Evolutionary conservation across 805 yeast genomes (phyloP).

Genomic region (Ogataea zsoltii): DNA sequence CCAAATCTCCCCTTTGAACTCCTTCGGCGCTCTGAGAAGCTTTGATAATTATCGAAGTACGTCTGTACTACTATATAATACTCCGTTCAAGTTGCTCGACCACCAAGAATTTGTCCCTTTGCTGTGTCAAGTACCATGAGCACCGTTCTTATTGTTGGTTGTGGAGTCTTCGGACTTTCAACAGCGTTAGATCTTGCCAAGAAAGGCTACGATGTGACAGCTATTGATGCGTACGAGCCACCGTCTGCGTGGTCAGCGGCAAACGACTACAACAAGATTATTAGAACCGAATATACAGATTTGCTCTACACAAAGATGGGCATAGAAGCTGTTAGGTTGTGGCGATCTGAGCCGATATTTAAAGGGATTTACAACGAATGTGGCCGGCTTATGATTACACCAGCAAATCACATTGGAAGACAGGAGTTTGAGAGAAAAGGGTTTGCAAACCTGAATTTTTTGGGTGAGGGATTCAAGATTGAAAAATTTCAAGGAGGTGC

Average conservation of each 20-base stretch:
- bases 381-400: slow-evolving; percentile 45
- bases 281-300: slow-evolving; percentile 49
- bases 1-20: no score
- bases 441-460: slow-evolving; percentile 33
- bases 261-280: slow-evolving; percentile 49
- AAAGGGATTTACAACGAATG: slow-evolving; percentile 38
- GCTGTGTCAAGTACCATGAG: no score
- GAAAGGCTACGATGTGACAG: slow-evolving; percentile 34
- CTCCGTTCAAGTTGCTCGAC: no score
- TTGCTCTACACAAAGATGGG: slow-evolving; percentile 42
- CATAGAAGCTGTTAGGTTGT: slow-evolving; percentile 44
- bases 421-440: slow-evolving; percentile 40
- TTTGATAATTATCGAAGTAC: no score
- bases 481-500: slow-evolving; percentile 33
- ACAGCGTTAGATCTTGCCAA: slow-evolving; percentile 38
- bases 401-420: slow-evolving; percentile 35
- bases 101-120: no score
- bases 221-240: slow-evolving; percentile 40
- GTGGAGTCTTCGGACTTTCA: slow-evolving; percentile 48
- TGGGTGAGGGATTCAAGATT: slow-evolving; percentile 32
- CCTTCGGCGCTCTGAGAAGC: no score
- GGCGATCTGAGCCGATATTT: slow-evolving; percentile 39
- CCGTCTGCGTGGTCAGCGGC: slow-evolving; percentile 50
- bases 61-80: no score
- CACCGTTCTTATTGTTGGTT: slow-evolving; percentile 30